These are phyloP conservation scores for Clathrus columnatus DNA, from an alignment of 768 basidiomycete species.

Conservation along the genomic window DNA sequence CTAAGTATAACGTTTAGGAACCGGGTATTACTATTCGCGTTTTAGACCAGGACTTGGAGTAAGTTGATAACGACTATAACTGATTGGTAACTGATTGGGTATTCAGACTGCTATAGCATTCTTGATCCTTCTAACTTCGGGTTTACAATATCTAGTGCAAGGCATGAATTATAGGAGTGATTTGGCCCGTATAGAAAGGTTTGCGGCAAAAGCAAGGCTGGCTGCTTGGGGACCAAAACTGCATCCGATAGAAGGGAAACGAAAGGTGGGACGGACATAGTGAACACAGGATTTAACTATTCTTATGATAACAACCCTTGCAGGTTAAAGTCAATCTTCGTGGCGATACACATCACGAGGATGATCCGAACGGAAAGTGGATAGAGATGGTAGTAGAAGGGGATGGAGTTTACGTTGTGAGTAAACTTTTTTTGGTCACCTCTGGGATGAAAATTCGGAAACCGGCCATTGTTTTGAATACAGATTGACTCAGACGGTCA, in stretches of 20 bases:
- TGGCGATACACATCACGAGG: conserved; percentile 40
- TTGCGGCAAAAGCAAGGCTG: conserved; percentile 51
- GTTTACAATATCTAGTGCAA: conserved; percentile 75
- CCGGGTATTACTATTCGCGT: conserved; percentile 92
- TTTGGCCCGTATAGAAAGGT: conserved; percentile 53
- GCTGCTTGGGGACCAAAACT: conserved; percentile 81
- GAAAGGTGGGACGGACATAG: conserved; percentile 44
- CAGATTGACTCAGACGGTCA: conserved; percentile 58
- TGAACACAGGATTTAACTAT: background rate
- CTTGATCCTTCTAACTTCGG: conserved; percentile 67
- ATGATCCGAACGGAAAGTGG: conserved; percentile 43
- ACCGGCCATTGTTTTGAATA: background rate
- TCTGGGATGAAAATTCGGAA: conserved; percentile 6
- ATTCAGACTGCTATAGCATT: conserved; percentile 66
- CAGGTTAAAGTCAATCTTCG: conserved; percentile 70
- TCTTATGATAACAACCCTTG: background rate
- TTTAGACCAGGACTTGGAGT: conserved; percentile 90
- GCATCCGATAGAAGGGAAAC: conserved; percentile 49
- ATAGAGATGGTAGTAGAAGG: conserved; percentile 81
- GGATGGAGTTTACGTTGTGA: conserved; percentile 63
- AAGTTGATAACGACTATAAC: conserved; percentile 15
- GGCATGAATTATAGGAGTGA: conserved; percentile 70
- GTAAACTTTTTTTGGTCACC: conserved; percentile 23
- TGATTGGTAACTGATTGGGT: conserved; percentile 6
- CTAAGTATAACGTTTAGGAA: conserved; percentile 30